Evolutionary conservation across 1,284 basidiomycete genomes (phyloP), one percentile per base, ranked within the genome.

Genomic region (Ganoderma boninense): DNA sequence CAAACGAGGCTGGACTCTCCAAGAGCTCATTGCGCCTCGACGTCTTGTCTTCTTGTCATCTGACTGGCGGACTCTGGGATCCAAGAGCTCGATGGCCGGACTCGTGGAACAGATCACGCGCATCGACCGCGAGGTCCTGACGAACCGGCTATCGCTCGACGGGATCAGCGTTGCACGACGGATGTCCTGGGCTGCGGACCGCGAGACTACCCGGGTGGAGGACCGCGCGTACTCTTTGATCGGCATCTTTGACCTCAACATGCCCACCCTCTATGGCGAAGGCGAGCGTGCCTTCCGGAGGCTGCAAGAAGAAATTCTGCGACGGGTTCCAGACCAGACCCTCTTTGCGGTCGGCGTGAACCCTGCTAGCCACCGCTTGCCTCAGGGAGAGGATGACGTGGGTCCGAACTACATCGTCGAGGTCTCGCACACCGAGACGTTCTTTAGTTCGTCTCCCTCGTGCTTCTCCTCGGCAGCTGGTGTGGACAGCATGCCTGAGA

Each of bases 161-260:
- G 3, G 29, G 42, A 42, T 44, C 16, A 65, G 44, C 32, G 46
- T 65, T 20, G 64, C 64, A 4, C 44, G 26, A 14, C 46, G 64
- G 13, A 65, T 65, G 64, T 65, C 64, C 14, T 65, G 64, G 64
- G 64, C 64, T 8, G 44, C 64, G 1, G 40, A 65, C 13, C 64
- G 64, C 8, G 43, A 40, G 49, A 65, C 64, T 4, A 52, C 52
- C 3, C 20, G 64, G 4, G 49, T 35, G 35, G 64, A 65, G 32
- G 64, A 65, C 64, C 40, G 64, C 23, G 64, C 64, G 40, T 65
- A 56, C 46, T 65, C 49, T 13, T 23, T 52, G 4, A 23, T 52
- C 14, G 49, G 49, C 4, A 52, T 52, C 23, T 52, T 52, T 14
- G 49, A 52, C 49, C 49, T 52, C 23, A 52, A 52, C 49, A 52